Evolutionary conservation across 129 eudicot genomes (phyloP), one percentile per base, ranked within the genome.

Genomic region (Chrysanthemum seticuspe): DNA sequence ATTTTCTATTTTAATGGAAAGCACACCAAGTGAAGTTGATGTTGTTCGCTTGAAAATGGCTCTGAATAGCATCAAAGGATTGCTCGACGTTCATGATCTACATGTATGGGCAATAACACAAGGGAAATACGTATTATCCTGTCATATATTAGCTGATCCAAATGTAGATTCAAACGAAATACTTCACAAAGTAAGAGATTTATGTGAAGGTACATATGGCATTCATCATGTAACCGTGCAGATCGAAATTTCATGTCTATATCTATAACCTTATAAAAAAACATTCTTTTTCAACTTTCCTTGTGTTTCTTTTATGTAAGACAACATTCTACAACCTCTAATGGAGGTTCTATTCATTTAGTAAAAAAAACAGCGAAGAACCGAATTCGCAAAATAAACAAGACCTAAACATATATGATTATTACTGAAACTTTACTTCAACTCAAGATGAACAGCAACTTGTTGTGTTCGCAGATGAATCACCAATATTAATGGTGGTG

Each of bases 181-280:
- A 16, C 72, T 90, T 68, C 78, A 48, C 25, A 58, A 47, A 47
- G 70, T 85, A 68, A 83, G 68, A 73, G 75, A 80, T 60, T 77
- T 77, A 50, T 87, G 95, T 78, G 77, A 87, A 78, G 59, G 51
- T 62, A 73, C 62, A 45, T 76, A 77, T 44, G 74, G 74, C 61
- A 87, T 90, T 75, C 83, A 85, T 70, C 97, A 90, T 87, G 86
- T 85, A 78, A 87, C 97, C 6, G 66, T 85, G 56, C 95, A 90
- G 48, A 80, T 90, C 69, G 91, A 90, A 76, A 13, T 55, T 57
- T 15, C 58, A 23, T 75, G 45, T 13, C 27, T 34, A 50, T 47
- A 51, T 13, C 27, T 34, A 50, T 47, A 51, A 48, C 68, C 75
- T 80, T 80, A 74, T 52, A 67, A 47, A n/a, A 31, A 31, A 15